Conservation (phyloP, 495 filamentous ascomycete species). For the Pseudomonodictys pantanalensis region DNA sequence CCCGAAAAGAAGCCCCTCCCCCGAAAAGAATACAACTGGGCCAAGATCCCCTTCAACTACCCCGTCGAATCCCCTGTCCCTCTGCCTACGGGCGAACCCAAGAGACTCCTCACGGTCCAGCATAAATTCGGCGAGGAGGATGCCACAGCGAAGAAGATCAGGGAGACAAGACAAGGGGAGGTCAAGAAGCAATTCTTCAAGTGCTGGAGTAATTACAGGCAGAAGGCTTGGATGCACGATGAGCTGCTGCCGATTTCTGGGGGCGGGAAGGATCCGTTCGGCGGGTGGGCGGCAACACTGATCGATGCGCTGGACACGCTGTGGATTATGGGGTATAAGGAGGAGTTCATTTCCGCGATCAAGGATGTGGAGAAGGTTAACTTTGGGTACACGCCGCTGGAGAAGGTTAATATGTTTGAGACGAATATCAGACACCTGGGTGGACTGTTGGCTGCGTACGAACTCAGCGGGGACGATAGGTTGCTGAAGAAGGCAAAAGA, state of each 20-base stretch:
- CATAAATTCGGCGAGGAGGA: slow-evolving; percentile 35
- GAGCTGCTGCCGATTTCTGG: slow-evolving; percentile 42
- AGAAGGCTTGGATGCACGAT: slow-evolving; percentile 43
- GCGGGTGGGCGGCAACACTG: slow-evolving; percentile 60
- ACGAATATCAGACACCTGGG: slow-evolving; percentile 45
- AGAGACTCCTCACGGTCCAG: slow-evolving; percentile 33
- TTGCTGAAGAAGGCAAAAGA: slow-evolving; percentile 41
- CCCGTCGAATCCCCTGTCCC: slow-evolving; percentile 23
- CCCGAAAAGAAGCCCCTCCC: neutral
- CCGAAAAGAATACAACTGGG: slow-evolving; percentile 18
- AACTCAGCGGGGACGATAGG: slow-evolving; percentile 39
- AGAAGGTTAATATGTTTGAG: slow-evolving; percentile 44
- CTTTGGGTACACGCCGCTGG: slow-evolving; percentile 43
- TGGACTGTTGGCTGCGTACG: slow-evolving; percentile 42
- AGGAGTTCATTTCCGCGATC: slow-evolving; percentile 60
- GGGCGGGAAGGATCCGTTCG: slow-evolving; percentile 50
- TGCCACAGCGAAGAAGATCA: slow-evolving; percentile 17
- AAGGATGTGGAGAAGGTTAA: slow-evolving; percentile 53
- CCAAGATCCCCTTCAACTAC: slow-evolving; percentile 19
- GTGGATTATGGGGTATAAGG: slow-evolving; percentile 60
- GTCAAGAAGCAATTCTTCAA: slow-evolving; percentile 39
- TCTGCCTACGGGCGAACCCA: slow-evolving; percentile 25
- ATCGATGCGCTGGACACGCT: slow-evolving; percentile 64
- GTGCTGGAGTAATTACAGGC: slow-evolving; percentile 39
- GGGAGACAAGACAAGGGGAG: slow-evolving; percentile 29